A percentile compares a stretch with the other conserved stretches of the same genome.
phyloP scores from a whole-genome alignment of 495 filamentous ascomycete genomes.

The Penicillium herquei region DNA sequence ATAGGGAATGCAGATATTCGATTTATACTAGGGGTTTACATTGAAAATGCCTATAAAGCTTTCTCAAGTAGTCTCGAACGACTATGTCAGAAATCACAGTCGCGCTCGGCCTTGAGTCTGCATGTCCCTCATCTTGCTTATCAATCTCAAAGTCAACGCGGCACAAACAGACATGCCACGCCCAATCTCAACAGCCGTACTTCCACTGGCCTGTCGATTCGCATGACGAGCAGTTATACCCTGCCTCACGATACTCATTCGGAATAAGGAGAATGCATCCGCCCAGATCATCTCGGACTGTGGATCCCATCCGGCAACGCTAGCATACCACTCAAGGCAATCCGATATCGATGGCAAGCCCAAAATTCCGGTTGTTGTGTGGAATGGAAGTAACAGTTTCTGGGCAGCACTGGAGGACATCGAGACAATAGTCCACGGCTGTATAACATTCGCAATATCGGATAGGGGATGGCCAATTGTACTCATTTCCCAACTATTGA shows the following conservation, averaged over 20 bases:
- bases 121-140: neutral
- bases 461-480: slow-evolving; percentile 3
- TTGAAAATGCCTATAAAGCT: no score
- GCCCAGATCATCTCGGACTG: neutral
- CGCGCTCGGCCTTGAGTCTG: neutral
- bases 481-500: neutral
- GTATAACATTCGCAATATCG: slow-evolving; percentile 1
- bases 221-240: neutral
- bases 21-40: no score
- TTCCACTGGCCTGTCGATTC: neutral
- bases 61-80: no score
- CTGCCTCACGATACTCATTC: neutral
- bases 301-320: neutral
- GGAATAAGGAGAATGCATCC: neutral
- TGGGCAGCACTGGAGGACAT: neutral
- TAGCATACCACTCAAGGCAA: neutral
- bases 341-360: neutral
- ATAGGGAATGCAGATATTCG: no score
- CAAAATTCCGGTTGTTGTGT: neutral
- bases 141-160: neutral
- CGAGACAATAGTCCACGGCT: neutral
- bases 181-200: neutral
- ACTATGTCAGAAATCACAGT: neutral
- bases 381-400: neutral
- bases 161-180: neutral